phyloP scores from a whole-genome alignment of 202 grass and related monocot species.

The Carex sylvatica region DNA sequence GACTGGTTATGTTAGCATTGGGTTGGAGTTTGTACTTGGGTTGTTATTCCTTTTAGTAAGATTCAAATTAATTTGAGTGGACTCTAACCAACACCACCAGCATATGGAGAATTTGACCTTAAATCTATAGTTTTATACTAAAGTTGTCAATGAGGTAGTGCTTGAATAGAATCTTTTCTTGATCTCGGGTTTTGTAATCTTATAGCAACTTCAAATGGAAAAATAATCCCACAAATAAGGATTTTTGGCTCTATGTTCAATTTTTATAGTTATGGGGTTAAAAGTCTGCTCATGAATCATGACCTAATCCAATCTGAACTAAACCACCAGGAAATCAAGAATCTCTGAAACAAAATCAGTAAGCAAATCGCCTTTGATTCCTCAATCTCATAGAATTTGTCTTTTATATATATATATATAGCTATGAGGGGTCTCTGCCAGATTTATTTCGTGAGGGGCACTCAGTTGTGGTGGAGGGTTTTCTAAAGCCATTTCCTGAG shows the following conservation, averaged over 20 bases:
- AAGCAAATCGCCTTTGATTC: not conserved
- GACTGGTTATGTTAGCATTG: not conserved
- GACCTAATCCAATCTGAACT: not conserved
- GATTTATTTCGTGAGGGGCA: conserved; percentile 97
- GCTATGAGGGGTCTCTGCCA: conserved; percentile 63
- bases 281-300: not conserved
- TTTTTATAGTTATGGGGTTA: not conserved
- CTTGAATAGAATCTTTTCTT: not conserved
- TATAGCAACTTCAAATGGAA: not conserved
- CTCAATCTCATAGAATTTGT: not conserved
- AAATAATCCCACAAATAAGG: not conserved
- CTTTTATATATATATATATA: too few relatives aligned
- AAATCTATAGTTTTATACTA: not conserved
- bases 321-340: not conserved
- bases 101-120: not conserved
- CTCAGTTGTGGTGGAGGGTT: conserved; percentile 88
- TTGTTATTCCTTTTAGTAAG: not conserved
- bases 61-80: not conserved
- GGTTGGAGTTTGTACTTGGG: not conserved
- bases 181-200: not conserved
- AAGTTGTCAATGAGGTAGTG: not conserved
- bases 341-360: not conserved
- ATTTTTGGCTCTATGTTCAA: not conserved
- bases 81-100: not conserved
- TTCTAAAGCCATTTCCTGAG: conserved; percentile 57